Evolutionary conservation across 257 asterid genomes (phyloP).

Genomic region (Nicotiana benthamiana): DNA sequence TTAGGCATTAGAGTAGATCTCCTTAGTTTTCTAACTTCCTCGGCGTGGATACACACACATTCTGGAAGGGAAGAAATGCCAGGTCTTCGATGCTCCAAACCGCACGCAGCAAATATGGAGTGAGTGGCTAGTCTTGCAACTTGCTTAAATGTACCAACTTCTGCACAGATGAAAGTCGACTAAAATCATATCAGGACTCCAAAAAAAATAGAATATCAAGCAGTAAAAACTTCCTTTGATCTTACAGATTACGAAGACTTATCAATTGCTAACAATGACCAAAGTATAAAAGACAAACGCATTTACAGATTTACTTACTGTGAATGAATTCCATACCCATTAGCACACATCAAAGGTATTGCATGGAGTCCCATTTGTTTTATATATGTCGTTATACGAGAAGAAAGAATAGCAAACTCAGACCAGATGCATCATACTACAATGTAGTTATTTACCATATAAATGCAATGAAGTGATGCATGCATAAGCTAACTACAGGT

Average conservation of each 20-base stretch:
- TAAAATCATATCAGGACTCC: neutral
- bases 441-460: neutral
- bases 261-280: neutral
- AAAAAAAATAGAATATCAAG: neutral
- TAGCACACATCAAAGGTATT: neutral
- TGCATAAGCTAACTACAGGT: neutral
- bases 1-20: constrained; percentile 51
- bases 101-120: constrained; percentile 56
- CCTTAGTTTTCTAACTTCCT: constrained; percentile 20
- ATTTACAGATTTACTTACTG: neutral
- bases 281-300: neutral
- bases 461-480: neutral
- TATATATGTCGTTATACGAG: neutral
- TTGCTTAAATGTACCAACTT: constrained; percentile 42
- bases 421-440: neutral
- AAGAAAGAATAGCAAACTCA: neutral
- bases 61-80: constrained; percentile 27
- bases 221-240: neutral
- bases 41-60: constrained; percentile 34
- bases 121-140: constrained; percentile 69
- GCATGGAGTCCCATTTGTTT: neutral
- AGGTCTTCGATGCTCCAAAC: constrained; percentile 42
- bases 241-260: neutral
- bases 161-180: constrained; percentile 23
- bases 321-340: neutral